Evolutionary conservation across 1,284 basidiomycete species (phyloP).

Genomic region (Chalciporus sp.): DNA sequence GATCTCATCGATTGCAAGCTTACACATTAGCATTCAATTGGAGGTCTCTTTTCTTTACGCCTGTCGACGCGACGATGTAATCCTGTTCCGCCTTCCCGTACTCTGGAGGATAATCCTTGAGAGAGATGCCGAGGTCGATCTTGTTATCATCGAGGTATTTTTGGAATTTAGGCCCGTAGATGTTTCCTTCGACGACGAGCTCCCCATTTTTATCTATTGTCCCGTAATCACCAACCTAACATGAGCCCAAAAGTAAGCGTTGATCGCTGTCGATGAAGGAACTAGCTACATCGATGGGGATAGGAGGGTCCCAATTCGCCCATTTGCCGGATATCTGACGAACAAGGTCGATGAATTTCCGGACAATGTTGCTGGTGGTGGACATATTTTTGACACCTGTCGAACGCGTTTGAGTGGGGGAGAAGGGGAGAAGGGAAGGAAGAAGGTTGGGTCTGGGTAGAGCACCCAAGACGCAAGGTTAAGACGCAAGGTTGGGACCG

Average conservation of each 20-base stretch:
- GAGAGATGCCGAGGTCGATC: neutral
- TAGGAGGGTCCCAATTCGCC: slow-evolving; percentile 18
- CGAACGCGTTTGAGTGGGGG: too few relatives aligned
- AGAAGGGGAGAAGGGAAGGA: too few relatives aligned
- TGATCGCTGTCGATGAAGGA: neutral
- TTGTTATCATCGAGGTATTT: neutral
- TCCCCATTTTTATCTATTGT: slow-evolving; percentile 8
- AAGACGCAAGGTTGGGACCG: too few relatives aligned
- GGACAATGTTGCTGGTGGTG: too few relatives aligned
- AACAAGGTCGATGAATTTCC: slow-evolving; percentile 19
- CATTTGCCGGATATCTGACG: slow-evolving; percentile 15
- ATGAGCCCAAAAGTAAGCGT: neutral
- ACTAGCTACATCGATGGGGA: slow-evolving; percentile 9
- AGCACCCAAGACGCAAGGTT: too few relatives aligned
- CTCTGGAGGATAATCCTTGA: neutral
- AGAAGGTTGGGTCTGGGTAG: too few relatives aligned
- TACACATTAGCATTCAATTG: neutral
- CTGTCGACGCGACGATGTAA: slow-evolving; percentile 6
- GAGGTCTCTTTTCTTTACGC: slow-evolving; percentile 9
- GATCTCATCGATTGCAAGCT: neutral
- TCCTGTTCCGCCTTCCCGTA: neutral
- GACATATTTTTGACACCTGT: too few relatives aligned
- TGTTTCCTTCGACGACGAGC: slow-evolving; percentile 17
- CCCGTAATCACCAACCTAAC: slow-evolving; percentile 14
- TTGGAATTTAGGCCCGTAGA: slow-evolving; percentile 13